Evolutionary conservation across 225 moss, liverwort and hornwort genomes (phyloP).

Genomic region (Pseudisothecium myosuroides): DNA sequence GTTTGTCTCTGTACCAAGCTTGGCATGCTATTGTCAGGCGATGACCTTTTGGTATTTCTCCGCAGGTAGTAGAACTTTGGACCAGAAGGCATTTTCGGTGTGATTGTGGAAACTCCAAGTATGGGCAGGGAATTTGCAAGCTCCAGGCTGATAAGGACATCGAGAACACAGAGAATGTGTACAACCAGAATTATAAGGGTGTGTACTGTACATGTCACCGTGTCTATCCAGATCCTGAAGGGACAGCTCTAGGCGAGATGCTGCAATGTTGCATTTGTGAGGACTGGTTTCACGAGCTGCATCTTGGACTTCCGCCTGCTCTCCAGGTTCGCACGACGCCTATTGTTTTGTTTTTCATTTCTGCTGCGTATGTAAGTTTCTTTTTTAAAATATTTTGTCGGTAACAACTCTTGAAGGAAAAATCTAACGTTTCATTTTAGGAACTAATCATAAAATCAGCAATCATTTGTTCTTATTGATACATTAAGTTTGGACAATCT

Average conservation of each 20-base stretch:
- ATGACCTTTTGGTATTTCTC: not conserved
- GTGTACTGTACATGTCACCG: slow-evolving; percentile 79
- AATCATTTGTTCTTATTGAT: not conserved
- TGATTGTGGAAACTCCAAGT: slow-evolving; percentile 88
- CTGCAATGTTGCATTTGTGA: slow-evolving; percentile 91
- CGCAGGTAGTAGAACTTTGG: slow-evolving; percentile 85
- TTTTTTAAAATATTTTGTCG: not conserved
- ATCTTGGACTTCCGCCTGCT: slow-evolving; percentile 55
- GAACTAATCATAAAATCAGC: not conserved
- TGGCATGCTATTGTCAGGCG: not conserved
- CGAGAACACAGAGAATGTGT: slow-evolving; percentile 41
- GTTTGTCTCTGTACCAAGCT: not conserved
- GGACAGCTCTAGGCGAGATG: slow-evolving; percentile 67
- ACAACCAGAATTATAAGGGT: slow-evolving; percentile 83
- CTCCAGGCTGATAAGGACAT: slow-evolving; percentile 57
- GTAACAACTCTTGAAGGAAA: not conserved
- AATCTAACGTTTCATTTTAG: not conserved
- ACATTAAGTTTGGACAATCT: not conserved
- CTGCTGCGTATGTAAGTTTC: not conserved
- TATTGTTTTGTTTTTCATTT: not conserved
- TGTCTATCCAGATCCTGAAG: slow-evolving; percentile 63
- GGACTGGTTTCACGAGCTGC: slow-evolving; percentile 88
- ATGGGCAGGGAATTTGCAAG: slow-evolving; percentile 55
- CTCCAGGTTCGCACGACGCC: slow-evolving; percentile 28
- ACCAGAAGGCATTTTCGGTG: slow-evolving; percentile 77